Conservation (phyloP, 129 eudicot genomes). For the Pulicaria dysenterica region DNA sequence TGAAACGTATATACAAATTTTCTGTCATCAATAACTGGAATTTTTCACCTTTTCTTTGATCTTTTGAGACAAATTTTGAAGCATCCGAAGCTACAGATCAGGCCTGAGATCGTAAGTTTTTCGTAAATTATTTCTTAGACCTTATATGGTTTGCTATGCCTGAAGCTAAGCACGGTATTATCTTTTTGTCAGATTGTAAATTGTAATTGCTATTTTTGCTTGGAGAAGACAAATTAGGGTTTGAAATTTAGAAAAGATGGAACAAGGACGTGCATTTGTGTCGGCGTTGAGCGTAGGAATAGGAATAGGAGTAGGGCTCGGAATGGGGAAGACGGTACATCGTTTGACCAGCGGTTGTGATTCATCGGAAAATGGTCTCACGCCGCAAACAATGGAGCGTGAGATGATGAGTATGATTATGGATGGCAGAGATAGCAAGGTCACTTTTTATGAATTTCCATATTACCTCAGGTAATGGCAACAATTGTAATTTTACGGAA, state of each 20-base stretch:
- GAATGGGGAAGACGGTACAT: constrained; percentile 74
- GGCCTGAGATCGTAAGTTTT: constrained; percentile 24
- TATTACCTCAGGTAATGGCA: constrained; percentile 71
- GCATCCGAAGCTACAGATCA: constrained; percentile 6
- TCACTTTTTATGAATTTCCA: constrained; percentile 87
- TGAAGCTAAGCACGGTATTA: background rate
- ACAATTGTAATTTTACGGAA: background rate
- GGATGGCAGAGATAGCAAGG: constrained; percentile 71
- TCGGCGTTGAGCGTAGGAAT: constrained; percentile 90
- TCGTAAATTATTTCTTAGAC: background rate
- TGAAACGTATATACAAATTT: constrained; percentile 18
- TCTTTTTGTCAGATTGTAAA: constrained; percentile 9
- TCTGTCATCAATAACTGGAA: constrained; percentile 15
- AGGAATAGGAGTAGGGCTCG: constrained; percentile 90
- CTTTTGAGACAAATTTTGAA: background rate
- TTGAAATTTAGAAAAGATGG: constrained; percentile 55
- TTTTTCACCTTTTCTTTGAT: constrained; percentile 1
- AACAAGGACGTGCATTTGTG: constrained; percentile 60
- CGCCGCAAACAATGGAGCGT: constrained; percentile 69
- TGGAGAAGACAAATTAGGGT: constrained; percentile 18
- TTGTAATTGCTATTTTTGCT: constrained; percentile 1
- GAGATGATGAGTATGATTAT: constrained; percentile 64
- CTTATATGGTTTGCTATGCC: background rate
- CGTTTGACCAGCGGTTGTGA: constrained; percentile 53
- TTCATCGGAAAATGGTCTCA: constrained; percentile 31